phyloP scores from a whole-genome alignment of 1,139 yeast genomes.

The Hanseniaspora gamundiae region DNA sequence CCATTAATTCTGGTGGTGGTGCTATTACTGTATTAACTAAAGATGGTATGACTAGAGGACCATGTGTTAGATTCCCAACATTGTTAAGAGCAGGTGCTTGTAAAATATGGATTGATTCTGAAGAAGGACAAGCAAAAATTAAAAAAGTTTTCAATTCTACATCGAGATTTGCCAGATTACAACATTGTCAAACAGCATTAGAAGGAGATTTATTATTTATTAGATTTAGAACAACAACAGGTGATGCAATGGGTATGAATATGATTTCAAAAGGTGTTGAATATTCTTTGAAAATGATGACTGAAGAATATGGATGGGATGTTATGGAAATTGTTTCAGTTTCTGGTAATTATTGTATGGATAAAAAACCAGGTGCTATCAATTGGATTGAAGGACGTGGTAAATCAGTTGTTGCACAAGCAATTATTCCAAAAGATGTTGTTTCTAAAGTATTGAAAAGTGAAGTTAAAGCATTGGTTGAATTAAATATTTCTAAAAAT shows the following conservation, averaged over 20 bases:
- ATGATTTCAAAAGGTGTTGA: conserved; percentile 99
- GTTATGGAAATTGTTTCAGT: conserved; percentile 91
- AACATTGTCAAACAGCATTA: conserved; percentile 79
- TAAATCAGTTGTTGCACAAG: conserved; percentile 96
- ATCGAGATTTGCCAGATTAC: conserved; percentile 91
- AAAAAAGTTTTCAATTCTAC: conserved; percentile 93
- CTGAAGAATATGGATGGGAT: conserved; percentile 77
- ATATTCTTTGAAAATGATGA: conserved; percentile 70
- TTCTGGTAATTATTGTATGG: conserved; percentile 95
- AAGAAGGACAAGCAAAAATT: conserved; percentile 72
- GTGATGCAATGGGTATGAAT: conserved; percentile 99
- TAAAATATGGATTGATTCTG: conserved; percentile 90
- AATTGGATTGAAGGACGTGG: conserved; percentile 99
- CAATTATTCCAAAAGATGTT: conserved; percentile 70
- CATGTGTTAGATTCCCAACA: conserved; percentile 82
- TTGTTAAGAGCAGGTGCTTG: conserved; percentile 87
- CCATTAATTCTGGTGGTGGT: conserved; percentile 96
- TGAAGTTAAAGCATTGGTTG: conserved; percentile 84
- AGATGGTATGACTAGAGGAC: conserved; percentile 99
- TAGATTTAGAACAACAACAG: conserved; percentile 93
- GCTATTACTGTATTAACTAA: conserved; percentile 81
- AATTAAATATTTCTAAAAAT: conserved; percentile 78
- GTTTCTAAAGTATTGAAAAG: conserved; percentile 78
- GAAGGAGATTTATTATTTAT: conserved; percentile 89
- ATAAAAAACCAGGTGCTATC: conserved; percentile 94